Evolutionary conservation across 306 rosid species (phyloP), one percentile per base, ranked within the genome.

Genomic region (Medicago ruthenica): DNA sequence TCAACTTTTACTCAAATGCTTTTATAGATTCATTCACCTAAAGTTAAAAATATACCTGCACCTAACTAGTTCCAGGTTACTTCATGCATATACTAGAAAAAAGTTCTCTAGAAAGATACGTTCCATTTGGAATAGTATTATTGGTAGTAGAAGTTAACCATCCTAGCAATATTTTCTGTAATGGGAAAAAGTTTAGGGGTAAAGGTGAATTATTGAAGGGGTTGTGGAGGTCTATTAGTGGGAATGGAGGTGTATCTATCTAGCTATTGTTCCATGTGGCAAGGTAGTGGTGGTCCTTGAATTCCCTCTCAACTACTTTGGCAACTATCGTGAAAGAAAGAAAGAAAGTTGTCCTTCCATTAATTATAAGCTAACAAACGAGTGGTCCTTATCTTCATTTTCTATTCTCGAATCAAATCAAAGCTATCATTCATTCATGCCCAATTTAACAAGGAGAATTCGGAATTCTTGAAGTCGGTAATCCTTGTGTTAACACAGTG

Each of bases 221-320:
- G 48, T 47, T 45, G 57, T 76, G 44, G 53, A 67, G n/a, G 6
- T 50, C 61, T 75, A 64, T 81, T 37, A 54, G 68, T 53, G 71
- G 70, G 54, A 64, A 66, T 58, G 71, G 67, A 60, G 45, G 45
- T 69, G 72, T 22, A 36, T 61, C 70, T 53, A 31, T 67, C 8
- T 58, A 58, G 37, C 6, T 36, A 37, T 54, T 58, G 51, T 18
- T 72, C 67, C 82, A 72, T 70, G 70, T 62, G 87, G 67, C 41
- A 45, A 48, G 50, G 66, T 78, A 12, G 55, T 76, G 85, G 88
- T 9, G 74, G 86, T 87, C 85, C 72, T 78, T 84, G 81, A 9
- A 31, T 34, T 51, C 44, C 73, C 27, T 57, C 55, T 57, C 82
- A 62, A 75, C 76, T 73, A 44, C 76, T 50, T 63, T 64, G 74